phyloP scores from a whole-genome alignment of 2,329 filamentous ascomycete species.

The Beauveria bassiana region DNA sequence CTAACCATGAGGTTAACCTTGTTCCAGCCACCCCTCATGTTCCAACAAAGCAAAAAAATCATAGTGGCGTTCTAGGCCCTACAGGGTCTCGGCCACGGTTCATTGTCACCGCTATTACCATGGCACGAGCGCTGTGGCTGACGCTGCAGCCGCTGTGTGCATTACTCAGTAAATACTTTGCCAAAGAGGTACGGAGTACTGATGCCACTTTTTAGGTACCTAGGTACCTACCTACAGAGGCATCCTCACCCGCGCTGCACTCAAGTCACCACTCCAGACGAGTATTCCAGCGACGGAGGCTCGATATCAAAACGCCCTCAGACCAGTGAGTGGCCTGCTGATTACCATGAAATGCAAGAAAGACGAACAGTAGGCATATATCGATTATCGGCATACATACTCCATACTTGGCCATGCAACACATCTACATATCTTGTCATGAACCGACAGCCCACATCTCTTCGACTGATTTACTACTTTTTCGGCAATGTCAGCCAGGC shows the following conservation, averaged over 20 bases:
- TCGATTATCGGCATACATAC: no score
- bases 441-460: no score
- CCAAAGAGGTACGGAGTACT: not conserved
- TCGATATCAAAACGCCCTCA: not conserved
- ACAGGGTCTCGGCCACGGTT: not conserved
- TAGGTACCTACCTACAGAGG: no score
- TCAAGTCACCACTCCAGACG: not conserved
- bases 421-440: no score
- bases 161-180: not conserved
- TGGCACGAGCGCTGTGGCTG: not conserved
- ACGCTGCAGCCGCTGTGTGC: not conserved
- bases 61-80: constrained; percentile 1
- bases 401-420: no score
- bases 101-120: constrained; percentile 3
- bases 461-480: no score
- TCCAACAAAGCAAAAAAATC: not conserved
- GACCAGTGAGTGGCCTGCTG: no score
- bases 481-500: no score
- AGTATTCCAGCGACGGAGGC: no score
- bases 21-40: not conserved
- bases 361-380: no score
- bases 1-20: constrained; percentile 13
- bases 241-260: not conserved
- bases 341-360: no score
- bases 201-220: no score